Evolutionary conservation across 2,329 filamentous ascomycete genomes (phyloP).

Genomic region (Phyllosticta ampelicida): DNA sequence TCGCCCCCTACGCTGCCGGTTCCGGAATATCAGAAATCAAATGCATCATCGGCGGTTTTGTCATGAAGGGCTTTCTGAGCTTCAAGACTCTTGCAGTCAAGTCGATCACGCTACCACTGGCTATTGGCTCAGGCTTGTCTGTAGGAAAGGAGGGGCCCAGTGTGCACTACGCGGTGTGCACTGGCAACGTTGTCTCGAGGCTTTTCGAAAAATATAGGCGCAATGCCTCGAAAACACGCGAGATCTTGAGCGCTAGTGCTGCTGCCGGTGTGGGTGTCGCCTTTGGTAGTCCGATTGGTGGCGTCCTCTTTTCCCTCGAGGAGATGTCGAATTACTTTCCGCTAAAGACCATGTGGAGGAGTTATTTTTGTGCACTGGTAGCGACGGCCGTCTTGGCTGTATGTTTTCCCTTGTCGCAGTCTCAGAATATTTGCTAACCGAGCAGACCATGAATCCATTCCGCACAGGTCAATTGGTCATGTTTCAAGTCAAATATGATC

Average conservation of each 20-base stretch:
- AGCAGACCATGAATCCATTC: constrained; percentile 86
- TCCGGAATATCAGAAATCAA: constrained; percentile 99
- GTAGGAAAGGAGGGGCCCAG: constrained; percentile 96
- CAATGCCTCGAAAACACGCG: constrained; percentile 87
- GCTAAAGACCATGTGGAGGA: constrained; percentile 94
- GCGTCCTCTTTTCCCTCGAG: constrained; percentile 91
- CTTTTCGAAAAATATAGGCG: constrained; percentile 86
- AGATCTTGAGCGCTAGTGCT: constrained; percentile 89
- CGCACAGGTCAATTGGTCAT: constrained; percentile 95
- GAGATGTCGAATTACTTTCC: constrained; percentile 97
- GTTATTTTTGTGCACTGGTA: constrained; percentile 94
- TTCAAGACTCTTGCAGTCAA: constrained; percentile 90
- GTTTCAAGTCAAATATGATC: constrained; percentile 95
- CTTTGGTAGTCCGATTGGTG: constrained; percentile 94
- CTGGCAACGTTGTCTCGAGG: constrained; percentile 88
- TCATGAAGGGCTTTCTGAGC: constrained; percentile 97
- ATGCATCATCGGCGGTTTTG: constrained; percentile 95
- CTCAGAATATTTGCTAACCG: background rate
- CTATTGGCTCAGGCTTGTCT: constrained; percentile 86
- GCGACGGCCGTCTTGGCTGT: constrained; percentile 80
- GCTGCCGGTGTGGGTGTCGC: constrained; percentile 93
- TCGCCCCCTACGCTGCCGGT: constrained; percentile 90
- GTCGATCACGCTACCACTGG: constrained; percentile 77
- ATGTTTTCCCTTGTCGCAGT: constrained; percentile 18
- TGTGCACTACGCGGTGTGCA: constrained; percentile 98